phyloP scores from a whole-genome alignment of 108 stramenopile species.

The Schizochytrium sp. region DNA sequence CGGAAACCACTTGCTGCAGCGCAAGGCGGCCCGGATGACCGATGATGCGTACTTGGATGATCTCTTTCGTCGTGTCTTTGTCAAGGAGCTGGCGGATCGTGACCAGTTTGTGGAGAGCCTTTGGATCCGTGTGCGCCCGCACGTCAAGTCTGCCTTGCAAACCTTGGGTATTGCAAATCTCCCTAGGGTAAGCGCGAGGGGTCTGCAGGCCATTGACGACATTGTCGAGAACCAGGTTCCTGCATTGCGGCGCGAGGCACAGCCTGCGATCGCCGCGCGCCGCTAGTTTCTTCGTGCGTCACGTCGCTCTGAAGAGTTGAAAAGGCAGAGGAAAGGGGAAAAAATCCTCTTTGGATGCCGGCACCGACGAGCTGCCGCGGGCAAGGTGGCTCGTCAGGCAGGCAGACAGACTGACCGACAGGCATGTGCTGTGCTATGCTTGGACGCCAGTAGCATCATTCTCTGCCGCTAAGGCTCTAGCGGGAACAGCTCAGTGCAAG shows the following conservation, averaged over 20 bases:
- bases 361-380: no score
- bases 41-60: neutral
- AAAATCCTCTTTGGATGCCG: no score
- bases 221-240: constrained; percentile 11
- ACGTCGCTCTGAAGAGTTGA: no score
- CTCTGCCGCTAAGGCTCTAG: no score
- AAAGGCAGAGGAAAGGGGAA: no score
- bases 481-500: no score
- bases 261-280: neutral
- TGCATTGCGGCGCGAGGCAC: constrained; percentile 23
- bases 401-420: no score
- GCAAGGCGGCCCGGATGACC: neutral
- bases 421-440: no score
- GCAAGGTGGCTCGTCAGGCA: no score
- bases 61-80: constrained; percentile 11
- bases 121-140: constrained; percentile 28
- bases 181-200: neutral
- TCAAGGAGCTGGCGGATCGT: neutral
- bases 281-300: no score
- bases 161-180: neutral
- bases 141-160: neutral
- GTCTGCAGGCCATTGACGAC: neutral
- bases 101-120: constrained; percentile 20
- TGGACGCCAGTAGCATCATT: no score
- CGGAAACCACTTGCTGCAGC: neutral